Evolutionary conservation across 495 filamentous ascomycete species (phyloP), one percentile per base, ranked within the genome.

Genomic region (Penicillium waksmanii): DNA sequence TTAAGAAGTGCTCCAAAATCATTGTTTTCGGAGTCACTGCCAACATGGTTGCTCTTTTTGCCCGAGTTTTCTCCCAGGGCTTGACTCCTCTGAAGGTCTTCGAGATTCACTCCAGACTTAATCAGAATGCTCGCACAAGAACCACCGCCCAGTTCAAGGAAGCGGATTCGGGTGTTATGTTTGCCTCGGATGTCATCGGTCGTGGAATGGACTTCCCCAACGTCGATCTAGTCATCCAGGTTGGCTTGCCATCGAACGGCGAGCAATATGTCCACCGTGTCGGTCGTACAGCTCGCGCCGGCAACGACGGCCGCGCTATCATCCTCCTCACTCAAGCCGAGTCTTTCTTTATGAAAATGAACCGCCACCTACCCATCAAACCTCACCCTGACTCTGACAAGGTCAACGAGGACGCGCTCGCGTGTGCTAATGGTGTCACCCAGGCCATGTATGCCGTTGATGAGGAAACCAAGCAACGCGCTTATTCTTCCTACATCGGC

Each of bases 191-290:
- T 67, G 87, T 91, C 23, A 82, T 91, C 47, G 88, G 87, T 17
- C 82, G 88, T 53, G 88, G 88, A 31, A 94, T 97, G 92, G 94
- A 97, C 71, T 97, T 97, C 78, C 93, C 94, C 54, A 87, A 92
- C 62, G 94, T 97, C 53, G 88, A 92, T 46, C 85, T 96, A 62
- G 93, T 97, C 61, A 85, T 97, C 67, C 93, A 97, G 68, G 71
- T 94, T 53, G 90, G 91, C 49, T 65, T 88, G 13, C 92, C 93
- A 4, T 73, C 81, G 7, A 82, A 83, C 61, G 77, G 85, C 15
- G 94, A 97, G 56, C 82, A 88, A 55, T 97, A 97, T 72, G 90
- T 97, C 61, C 93, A 97, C 72, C 86, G 94, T 55, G 80, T 97
- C 56, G 93, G 93, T 23, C 90, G 72, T 62, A 88, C 85, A 10